Base-by-base conservation (phyloP, 2,329 filamentous ascomycete genomes). In the Paradendryphiella salina region DNA sequence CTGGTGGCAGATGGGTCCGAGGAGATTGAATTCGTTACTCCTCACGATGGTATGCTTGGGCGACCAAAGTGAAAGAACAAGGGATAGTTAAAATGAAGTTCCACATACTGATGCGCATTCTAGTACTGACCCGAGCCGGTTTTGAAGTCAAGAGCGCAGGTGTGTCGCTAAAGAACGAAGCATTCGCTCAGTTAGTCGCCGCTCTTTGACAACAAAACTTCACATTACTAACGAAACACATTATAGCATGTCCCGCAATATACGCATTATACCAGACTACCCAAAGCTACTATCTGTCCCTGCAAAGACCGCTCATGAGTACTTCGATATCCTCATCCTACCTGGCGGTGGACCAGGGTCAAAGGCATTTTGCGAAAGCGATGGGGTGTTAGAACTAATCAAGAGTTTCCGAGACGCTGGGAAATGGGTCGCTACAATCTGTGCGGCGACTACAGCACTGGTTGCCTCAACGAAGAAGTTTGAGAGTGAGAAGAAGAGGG, bases 1-100 rank as follows among this genome's bases (percentile, higher is more conserved):
- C 60, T 75, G 7, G 57, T 75, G 11, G 71, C 73, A 3, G 71
- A 75, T 57, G 73, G 73, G 32, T 66, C 65, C 0, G 73, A 75
- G 55, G 73, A 75, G 56, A 75, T 75, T 47, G 73, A 75, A 46
- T 74, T 74, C 40, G 70, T 75, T 6, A 74, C 71, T 4, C 65
- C 71, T 1, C 74, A 75, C 37, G 73, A 75, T 63, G 71, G 69
- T 74, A 59, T 18, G 60, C 35, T 18, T 5, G 15, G 5, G 17
- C 23, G 8, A 20, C 6, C 20, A 33, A 4, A 23, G 28, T 14
- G 10, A 17, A 13, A 5, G 10, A 31, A 18, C 10, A 4, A 21
- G 5, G 10, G 6, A 2, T 10, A 2, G 11, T 6, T 5, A 36
- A 7, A 14, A 7, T 8, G 5, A n/a, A 4, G 11, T 3, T 29